Evolutionary conservation across 805 yeast genomes (phyloP).

Genomic region (Priceomyces fermenticarens): DNA sequence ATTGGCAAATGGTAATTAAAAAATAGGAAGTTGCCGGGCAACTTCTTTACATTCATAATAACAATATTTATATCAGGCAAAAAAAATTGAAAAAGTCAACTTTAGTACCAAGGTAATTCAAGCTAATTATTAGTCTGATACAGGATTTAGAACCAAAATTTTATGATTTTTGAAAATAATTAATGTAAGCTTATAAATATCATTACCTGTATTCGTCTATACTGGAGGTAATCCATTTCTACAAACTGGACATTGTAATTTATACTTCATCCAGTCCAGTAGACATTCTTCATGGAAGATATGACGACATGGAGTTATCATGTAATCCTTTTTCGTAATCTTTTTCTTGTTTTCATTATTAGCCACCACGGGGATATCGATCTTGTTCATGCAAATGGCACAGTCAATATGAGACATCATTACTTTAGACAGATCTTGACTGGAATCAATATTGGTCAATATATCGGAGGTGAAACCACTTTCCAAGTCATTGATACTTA

Average conservation of each 20-base stretch:
- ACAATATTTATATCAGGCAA: slow-evolving; percentile 3
- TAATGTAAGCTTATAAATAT: neutral
- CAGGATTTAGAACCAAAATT: slow-evolving; percentile 3
- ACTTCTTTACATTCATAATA: slow-evolving; percentile 3
- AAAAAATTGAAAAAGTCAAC: slow-evolving; percentile 1
- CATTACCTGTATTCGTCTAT: neutral
- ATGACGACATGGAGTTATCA: slow-evolving; percentile 91
- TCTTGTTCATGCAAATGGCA: slow-evolving; percentile 84
- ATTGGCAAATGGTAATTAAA: slow-evolving; percentile 1
- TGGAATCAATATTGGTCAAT: slow-evolving; percentile 30
- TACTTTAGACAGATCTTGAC: slow-evolving; percentile 23
- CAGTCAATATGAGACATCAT: slow-evolving; percentile 61
- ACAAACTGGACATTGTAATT: slow-evolving; percentile 92
- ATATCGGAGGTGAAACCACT: slow-evolving; percentile 57
- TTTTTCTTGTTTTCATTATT: slow-evolving; percentile 12
- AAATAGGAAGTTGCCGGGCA: slow-evolving; percentile 10
- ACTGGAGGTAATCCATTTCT: slow-evolving; percentile 77
- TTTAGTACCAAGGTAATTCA: neutral
- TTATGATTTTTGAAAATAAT: neutral
- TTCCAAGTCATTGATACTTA: slow-evolving; percentile 60
- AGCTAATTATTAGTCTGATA: slow-evolving; percentile 1
- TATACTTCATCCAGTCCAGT: slow-evolving; percentile 90
- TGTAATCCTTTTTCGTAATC: slow-evolving; percentile 33
- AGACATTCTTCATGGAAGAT: slow-evolving; percentile 87
- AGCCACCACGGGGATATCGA: slow-evolving; percentile 51